Conservation (phyloP, 2,329 filamentous ascomycete genomes). For the Aspergillus floridensis region DNA sequence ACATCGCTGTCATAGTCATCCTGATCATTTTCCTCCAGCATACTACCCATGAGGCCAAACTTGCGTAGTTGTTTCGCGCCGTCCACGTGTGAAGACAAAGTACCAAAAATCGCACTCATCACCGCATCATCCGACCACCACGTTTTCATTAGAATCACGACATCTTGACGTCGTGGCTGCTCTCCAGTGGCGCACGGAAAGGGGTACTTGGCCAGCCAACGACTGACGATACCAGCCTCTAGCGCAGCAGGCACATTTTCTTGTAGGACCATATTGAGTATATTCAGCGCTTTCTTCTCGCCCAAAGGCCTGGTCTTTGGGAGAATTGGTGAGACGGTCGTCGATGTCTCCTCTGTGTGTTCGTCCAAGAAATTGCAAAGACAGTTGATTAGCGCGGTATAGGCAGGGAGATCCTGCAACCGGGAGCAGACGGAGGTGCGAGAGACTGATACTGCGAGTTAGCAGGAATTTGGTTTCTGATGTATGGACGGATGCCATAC, state of each 20-base stretch:
- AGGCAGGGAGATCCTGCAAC: constrained; percentile 37
- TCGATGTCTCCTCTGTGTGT: constrained; percentile 34
- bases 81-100: constrained; percentile 38
- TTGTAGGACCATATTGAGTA: constrained; percentile 62
- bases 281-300: constrained; percentile 44
- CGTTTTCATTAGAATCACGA: constrained; percentile 41
- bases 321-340: constrained; percentile 38
- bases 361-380: constrained; percentile 42
- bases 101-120: constrained; percentile 45
- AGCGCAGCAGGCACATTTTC: constrained; percentile 58
- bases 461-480: not conserved
- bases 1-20: constrained; percentile 52
- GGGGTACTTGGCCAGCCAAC: constrained; percentile 71
- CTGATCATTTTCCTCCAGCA: constrained; percentile 52
- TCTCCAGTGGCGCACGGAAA: constrained; percentile 60
- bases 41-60: constrained; percentile 43
- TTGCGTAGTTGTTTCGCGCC: constrained; percentile 42
- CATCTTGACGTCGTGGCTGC: constrained; percentile 45
- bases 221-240: constrained; percentile 64
- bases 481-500: constrained; percentile 25
- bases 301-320: constrained; percentile 42
- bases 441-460: constrained; percentile 28
- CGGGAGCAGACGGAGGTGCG: constrained; percentile 35
- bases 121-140: constrained; percentile 44
- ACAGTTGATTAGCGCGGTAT: constrained; percentile 41